A percentile compares a stretch with the other conserved stretches of the same genome.
Conservation (phyloP, 2,329 filamentous ascomycete genomes). For the Colletotrichum brevisporum region DNA sequence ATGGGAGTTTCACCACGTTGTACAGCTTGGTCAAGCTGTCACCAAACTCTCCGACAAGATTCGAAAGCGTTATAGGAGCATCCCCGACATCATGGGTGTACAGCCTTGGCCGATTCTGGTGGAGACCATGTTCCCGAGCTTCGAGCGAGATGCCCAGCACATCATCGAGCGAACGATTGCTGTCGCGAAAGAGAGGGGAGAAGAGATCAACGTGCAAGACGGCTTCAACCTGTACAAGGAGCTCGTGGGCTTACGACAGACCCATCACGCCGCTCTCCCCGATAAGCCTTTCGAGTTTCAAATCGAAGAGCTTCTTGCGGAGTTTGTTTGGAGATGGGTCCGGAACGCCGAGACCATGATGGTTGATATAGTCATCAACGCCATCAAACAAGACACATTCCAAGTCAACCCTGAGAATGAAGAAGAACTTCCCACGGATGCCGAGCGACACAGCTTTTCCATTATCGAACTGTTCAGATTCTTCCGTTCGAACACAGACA, state of each 20-base stretch:
- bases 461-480: constrained; percentile 94
- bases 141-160: constrained; percentile 89
- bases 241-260: constrained; percentile 84
- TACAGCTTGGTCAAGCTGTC: constrained; percentile 88
- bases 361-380: constrained; percentile 87
- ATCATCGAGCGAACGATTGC: constrained; percentile 86
- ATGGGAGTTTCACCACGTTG: constrained; percentile 93
- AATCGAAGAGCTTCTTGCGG: constrained; percentile 86
- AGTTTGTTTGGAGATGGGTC: constrained; percentile 98
- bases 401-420: constrained; percentile 77
- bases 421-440: constrained; percentile 77
- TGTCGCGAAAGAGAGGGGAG: constrained; percentile 75
- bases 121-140: constrained; percentile 87
- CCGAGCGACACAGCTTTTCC: constrained; percentile 92
- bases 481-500: constrained; percentile 92
- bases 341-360: constrained; percentile 84
- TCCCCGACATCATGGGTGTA: constrained; percentile 86
- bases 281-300: constrained; percentile 85
- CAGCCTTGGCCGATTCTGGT: constrained; percentile 79
- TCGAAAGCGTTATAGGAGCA: constrained; percentile 91
- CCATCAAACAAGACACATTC: constrained; percentile 92
- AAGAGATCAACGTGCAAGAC: constrained; percentile 89
- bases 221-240: constrained; percentile 95
- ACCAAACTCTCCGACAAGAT: constrained; percentile 89
- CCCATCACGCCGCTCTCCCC: constrained; percentile 83